Percentiles rank a stretch among this genome's conserved stretches.
Conservation (phyloP, 768 basidiomycete genomes). For the Agrocybe chaxingu region DNA sequence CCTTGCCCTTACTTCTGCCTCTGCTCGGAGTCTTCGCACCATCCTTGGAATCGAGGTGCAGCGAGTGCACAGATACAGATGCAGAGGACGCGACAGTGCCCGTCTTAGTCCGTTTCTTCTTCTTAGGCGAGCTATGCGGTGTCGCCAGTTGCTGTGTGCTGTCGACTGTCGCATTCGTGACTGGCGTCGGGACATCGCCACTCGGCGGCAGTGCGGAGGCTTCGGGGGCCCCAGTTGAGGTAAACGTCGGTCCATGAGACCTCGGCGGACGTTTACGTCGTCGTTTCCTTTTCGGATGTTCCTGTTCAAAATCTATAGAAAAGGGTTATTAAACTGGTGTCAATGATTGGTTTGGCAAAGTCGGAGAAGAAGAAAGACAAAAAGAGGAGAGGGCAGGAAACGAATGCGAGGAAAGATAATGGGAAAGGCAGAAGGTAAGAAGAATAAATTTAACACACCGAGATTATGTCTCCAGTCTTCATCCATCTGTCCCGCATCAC, state of each 20-base stretch:
- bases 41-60: no score
- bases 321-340: slow-evolving; percentile 17
- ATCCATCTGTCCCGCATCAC: neutral
- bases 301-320: slow-evolving; percentile 15
- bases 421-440: neutral
- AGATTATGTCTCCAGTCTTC: slow-evolving; percentile 14
- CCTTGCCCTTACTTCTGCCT: slow-evolving; percentile 14
- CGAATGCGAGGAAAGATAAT: neutral
- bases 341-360: slow-evolving; percentile 10
- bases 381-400: neutral
- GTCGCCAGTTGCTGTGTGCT: neutral
- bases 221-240: neutral
- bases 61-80: neutral
- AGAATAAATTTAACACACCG: slow-evolving; percentile 14
- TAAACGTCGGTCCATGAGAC: slow-evolving; percentile 4
- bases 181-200: neutral
- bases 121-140: slow-evolving; percentile 13
- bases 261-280: slow-evolving; percentile 14
- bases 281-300: slow-evolving; percentile 12
- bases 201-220: neutral
- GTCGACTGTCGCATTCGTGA: neutral
- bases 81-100: slow-evolving; percentile 8
- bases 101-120: slow-evolving; percentile 17
- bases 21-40: slow-evolving; percentile 14
- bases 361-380: neutral